These are phyloP conservation scores for Heterobasidion parviporum DNA, from an alignment of 1,284 basidiomycete genomes.

Conservation along the genomic window DNA sequence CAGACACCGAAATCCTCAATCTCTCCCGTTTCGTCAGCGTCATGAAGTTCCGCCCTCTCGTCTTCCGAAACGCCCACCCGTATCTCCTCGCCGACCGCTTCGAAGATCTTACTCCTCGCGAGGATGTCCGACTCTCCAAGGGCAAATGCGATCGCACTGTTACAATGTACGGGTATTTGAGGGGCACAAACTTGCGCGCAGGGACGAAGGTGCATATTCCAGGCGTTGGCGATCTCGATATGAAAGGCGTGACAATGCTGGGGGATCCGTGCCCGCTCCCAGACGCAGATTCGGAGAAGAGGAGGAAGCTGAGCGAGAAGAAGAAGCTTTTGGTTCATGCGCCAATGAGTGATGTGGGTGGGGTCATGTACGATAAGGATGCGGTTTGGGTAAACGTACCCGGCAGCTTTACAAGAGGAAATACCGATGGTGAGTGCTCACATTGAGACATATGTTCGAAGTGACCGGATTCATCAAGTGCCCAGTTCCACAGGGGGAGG, in stretches of 20 bases:
- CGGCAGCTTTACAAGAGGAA: constrained; percentile 81
- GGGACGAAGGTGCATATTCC: constrained; percentile 91
- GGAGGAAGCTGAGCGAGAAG: constrained; percentile 91
- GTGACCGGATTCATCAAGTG: neutral
- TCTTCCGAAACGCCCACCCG: constrained; percentile 93
- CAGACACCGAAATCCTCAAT: constrained; percentile 94
- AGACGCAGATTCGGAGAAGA: constrained; percentile 86
- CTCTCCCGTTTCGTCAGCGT: constrained; percentile 94
- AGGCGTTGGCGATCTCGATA: constrained; percentile 83
- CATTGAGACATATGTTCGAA: constrained; percentile 8
- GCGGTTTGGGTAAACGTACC: constrained; percentile 98
- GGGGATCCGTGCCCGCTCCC: constrained; percentile 95
- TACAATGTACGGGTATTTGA: constrained; percentile 92
- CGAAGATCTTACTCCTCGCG: constrained; percentile 90
- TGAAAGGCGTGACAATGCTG: constrained; percentile 70
- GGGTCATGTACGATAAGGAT: constrained; percentile 97
- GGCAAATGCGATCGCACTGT: constrained; percentile 89
- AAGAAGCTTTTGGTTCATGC: constrained; percentile 90
- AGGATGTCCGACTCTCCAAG: constrained; percentile 67
- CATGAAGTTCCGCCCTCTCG: constrained; percentile 97
- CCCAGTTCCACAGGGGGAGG: constrained; percentile 75
- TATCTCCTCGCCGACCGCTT: constrained; percentile 95
- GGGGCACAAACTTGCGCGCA: constrained; percentile 81
- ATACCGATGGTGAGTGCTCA: constrained; percentile 41
- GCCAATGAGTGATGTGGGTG: constrained; percentile 98